Base-by-base conservation (phyloP, 129 eudicot genomes). In the Erigeron canadensis region DNA sequence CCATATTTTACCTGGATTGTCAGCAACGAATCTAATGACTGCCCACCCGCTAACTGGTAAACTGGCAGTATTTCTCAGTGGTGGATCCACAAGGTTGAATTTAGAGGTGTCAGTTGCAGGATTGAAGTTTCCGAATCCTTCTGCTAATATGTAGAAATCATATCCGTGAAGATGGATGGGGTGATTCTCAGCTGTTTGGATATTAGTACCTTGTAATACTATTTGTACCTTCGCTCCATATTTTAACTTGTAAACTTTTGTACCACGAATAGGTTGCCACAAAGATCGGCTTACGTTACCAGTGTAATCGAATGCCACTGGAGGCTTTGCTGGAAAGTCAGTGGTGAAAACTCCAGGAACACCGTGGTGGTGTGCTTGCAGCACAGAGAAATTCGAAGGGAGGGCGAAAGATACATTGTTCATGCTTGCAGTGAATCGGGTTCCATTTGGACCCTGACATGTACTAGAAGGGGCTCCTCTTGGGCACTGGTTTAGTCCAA, bases 81-180 rank as follows among this genome's bases (percentile, higher is more conserved):
- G 99, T 69, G 99, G 99, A 65, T 95, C 96, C 19, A 95, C 89
- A 6, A 95, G 97, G 80, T 95, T 95, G 71, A 95, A 90, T 55
- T 95, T 95, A 6, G 90, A 69, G 48, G 94, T 66, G 47, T 95
- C 97, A 0, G 77, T 88, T 68, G 81, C 79, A 0, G 96, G 95
- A 47, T 95, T 83, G 46, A 88, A 95, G 78, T 95, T 95, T 17
- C 99, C 99, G 69, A 87, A 94, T 8, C 98, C 98, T 62, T 82
- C 88, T 16, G 97, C 99, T 58, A 95, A 19, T 42, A 90, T 88
- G 84, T 85, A 95, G 89, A 95, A 95, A 69, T 95, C 97, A 51
- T 95, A 95, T 22, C 99, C 99, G 21, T 95, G 97, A 65, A 95
- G 91, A 88, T 95, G 99, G 47, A 95, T 95, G 0, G 99, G 99